Conservation (phyloP, 2,329 filamentous ascomycete genomes). For the Dactylonectria estremocensis region DNA sequence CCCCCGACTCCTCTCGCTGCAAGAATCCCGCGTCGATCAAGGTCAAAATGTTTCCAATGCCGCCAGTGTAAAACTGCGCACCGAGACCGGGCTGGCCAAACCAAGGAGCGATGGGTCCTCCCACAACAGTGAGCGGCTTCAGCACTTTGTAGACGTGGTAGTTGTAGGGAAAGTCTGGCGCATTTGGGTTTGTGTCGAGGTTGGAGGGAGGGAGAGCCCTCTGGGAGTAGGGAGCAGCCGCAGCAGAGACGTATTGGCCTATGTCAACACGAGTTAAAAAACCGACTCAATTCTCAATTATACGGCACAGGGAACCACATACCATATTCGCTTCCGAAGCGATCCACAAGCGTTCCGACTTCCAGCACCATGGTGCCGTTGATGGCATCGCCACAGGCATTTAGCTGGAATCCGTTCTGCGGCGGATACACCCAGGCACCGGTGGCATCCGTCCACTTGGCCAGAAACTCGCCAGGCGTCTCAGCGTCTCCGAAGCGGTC, state of each 20-base stretch:
- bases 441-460: constrained; percentile 50
- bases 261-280: constrained; percentile 20
- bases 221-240: constrained; percentile 63
- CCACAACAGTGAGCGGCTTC: constrained; percentile 55
- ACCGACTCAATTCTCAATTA: background rate
- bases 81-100: constrained; percentile 67
- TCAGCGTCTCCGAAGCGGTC: constrained; percentile 55
- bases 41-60: constrained; percentile 39
- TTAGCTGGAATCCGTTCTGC: constrained; percentile 59
- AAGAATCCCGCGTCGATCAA: constrained; percentile 40
- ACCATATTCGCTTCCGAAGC: constrained; percentile 64
- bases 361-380: constrained; percentile 58
- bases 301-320: constrained; percentile 1
- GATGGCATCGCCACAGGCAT: constrained; percentile 54
- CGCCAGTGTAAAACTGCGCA: constrained; percentile 51
- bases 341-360: constrained; percentile 61
- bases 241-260: constrained; percentile 57
- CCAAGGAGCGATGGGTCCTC: constrained; percentile 64
- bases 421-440: constrained; percentile 57
- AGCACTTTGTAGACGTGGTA: constrained; percentile 65
- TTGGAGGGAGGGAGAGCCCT: constrained; percentile 63
- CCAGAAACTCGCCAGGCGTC: constrained; percentile 59
- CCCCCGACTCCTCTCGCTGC: constrained; percentile 30
- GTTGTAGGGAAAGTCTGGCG: constrained; percentile 59
- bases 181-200: constrained; percentile 54